Evolutionary conservation across 2,329 filamentous ascomycete genomes (phyloP).

Genomic region (Cladosporium sp.): DNA sequence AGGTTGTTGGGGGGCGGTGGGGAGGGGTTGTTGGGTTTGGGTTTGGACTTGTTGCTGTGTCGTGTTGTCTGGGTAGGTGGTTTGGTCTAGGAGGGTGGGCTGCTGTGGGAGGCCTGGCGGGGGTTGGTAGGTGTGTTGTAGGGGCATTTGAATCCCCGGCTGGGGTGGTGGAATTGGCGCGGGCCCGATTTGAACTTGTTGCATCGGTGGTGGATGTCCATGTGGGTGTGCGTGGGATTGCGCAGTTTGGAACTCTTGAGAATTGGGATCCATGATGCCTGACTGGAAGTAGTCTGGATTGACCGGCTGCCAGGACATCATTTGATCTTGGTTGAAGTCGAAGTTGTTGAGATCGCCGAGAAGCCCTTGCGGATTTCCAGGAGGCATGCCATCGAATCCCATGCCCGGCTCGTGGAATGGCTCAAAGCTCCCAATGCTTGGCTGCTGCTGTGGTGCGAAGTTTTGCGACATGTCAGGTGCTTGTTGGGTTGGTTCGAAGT

Average conservation of each 20-base stretch:
- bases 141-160: background rate
- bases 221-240: background rate
- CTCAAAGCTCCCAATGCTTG: background rate
- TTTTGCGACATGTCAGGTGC: background rate
- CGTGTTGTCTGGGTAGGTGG: background rate
- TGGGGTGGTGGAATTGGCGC: background rate
- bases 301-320: background rate
- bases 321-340: conserved; percentile 1
- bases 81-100: background rate
- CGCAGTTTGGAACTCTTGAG: background rate
- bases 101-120: conserved; percentile 5
- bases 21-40: background rate
- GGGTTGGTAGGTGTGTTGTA: conserved; percentile 6
- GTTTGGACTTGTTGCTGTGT: background rate
- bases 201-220: background rate
- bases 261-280: background rate
- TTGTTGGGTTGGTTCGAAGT: background rate
- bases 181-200: background rate
- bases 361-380: background rate
- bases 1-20: background rate
- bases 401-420: background rate
- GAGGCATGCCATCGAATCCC: too few relatives aligned
- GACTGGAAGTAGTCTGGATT: background rate
- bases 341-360: background rate
- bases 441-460: too few relatives aligned